Base-by-base conservation (phyloP, 371 early-diverging fungal genomes). In the Syncephalis fuscata region DNA sequence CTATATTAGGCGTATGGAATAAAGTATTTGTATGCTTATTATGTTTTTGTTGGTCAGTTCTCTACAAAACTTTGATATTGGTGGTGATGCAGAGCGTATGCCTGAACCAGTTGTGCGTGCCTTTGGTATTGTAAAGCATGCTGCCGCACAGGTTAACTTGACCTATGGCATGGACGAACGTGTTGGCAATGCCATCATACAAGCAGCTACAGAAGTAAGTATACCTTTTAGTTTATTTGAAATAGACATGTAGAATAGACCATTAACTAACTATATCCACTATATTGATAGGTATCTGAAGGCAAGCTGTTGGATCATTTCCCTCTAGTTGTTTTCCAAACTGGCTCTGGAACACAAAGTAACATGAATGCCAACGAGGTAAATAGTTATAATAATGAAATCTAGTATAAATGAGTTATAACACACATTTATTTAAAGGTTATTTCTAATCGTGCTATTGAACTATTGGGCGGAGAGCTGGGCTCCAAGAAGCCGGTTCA, bases 311-410 rank as follows among this genome's bases (percentile, higher is more conserved):
- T 73, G 57, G 84, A 83, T 41, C 89, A 92, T 59, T 95, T 95
- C 71, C 95, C 95, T 37, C 70, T 95, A 46, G 94, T 95, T 21
- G 84, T 92, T 27, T 95, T 84, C 87, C 92, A 93, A 64, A 93
- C 94, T 24, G 95, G 95, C n/a, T 88, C 88, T 19, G 95, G 95
- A 46, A 95, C 93, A n/a, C 93, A 93, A 71, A 78, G 87, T 50
- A 90, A 94, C 72, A 92, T 91, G 93, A 92, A 92, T 61, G 78
- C 74, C 46, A 86, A 87, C 62, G 86, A 86, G 63, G 66, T 66
- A 59, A 47, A 17, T 26, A 11, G 8, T 11, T 4, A 21, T 36
- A 9, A 48, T n/a, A n/a, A 7, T n/a, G 37, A 2, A 16, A 15
- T 2, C 11, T n/a, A 32, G 32, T 32, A 26, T 26, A 17, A 11